These are phyloP conservation scores for Dinochytrium kinnereticum DNA, from an alignment of 371 early-diverging fungal genomes.

Conservation along the genomic window DNA sequence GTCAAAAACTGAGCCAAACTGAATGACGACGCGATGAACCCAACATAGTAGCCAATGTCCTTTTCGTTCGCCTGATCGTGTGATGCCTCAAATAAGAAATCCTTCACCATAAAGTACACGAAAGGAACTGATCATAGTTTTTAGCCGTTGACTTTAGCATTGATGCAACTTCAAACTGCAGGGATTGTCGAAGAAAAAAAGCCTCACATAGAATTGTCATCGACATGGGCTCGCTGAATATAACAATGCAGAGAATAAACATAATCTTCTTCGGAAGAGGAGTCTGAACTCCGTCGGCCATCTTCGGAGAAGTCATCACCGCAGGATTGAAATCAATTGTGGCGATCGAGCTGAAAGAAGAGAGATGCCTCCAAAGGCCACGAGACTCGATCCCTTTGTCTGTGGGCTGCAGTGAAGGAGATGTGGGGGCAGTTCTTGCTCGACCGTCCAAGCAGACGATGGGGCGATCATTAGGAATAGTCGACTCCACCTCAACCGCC, in stretches of 20 bases:
- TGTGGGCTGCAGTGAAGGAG: too few species aligned
- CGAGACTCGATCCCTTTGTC: too few species aligned
- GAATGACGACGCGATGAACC: constrained; percentile 52
- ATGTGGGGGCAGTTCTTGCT: too few species aligned
- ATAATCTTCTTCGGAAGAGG: constrained; percentile 47
- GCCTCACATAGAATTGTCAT: constrained; percentile 24
- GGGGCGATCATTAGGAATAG: too few species aligned
- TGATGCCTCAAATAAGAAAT: constrained; percentile 24
- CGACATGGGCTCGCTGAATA: constrained; percentile 27
- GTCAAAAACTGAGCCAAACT: constrained; percentile 49
- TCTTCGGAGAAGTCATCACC: background rate
- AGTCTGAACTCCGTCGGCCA: background rate
- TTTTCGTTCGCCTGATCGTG: constrained; percentile 23
- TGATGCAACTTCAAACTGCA: too few species aligned
- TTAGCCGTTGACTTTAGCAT: too few species aligned
- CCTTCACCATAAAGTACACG: constrained; percentile 49
- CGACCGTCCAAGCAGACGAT: too few species aligned
- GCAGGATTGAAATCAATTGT: constrained; percentile 14
- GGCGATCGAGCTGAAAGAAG: constrained; percentile 11
- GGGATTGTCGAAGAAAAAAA: constrained; percentile 25
- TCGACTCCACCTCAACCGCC: too few species aligned
- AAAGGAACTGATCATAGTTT: constrained; percentile 46
- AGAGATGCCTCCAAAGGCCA: constrained; percentile 1
- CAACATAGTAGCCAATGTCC: constrained; percentile 52
- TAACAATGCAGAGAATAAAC: constrained; percentile 58